Base-by-base conservation (phyloP, 2,329 filamentous ascomycete species). In the Aspergillus sp. region DNA sequence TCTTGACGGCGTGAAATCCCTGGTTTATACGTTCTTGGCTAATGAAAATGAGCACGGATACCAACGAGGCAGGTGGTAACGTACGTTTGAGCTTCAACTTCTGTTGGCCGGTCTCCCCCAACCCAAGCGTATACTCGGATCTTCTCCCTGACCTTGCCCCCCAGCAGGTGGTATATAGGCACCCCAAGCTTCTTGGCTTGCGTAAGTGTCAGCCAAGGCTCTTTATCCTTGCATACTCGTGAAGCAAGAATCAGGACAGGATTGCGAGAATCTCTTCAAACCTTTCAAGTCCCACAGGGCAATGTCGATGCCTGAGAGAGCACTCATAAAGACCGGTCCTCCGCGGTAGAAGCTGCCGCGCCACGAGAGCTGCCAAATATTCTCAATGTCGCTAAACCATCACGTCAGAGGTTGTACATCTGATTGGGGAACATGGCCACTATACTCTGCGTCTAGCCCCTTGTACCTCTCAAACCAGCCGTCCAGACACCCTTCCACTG, bases 281-380 rank as follows among this genome's bases (percentile, higher is more conserved):
- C 85, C 86, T 78, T 93, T 92, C 22, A 93, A 79, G 75, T 93
- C 90, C 90, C 90, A 93, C 0, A 93, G 78, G 0, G 90, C 90
- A 73, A 93, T 93, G 70, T 93, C 91, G 56, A 93, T 86, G 1
- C 91, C 91, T 0, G 89, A 86, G 17, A 93, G 77, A 0, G 91
- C 91, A 66, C 87, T 91, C 90, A 93, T 93, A 66, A 93, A 89
- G 9, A 93, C 90, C 0, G 91, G 89, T 0, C 91, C 91, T 2
- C 91, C 91, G 30, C 91, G 83, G 75, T 93, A 93, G 75, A 93
- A 94, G 0, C 86, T 85, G 46, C 84, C 80, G 48, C 91, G 84
- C 85, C 50, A 53, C 9, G 23, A 38, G 2, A 53, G 19, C 19
- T 93, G 90, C 91, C 91, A 94, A 61, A 93, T 89, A 64, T 92